phyloP scores from a whole-genome alignment of 2,329 filamentous ascomycete species.

The Phaeophleospora eucalypticola region DNA sequence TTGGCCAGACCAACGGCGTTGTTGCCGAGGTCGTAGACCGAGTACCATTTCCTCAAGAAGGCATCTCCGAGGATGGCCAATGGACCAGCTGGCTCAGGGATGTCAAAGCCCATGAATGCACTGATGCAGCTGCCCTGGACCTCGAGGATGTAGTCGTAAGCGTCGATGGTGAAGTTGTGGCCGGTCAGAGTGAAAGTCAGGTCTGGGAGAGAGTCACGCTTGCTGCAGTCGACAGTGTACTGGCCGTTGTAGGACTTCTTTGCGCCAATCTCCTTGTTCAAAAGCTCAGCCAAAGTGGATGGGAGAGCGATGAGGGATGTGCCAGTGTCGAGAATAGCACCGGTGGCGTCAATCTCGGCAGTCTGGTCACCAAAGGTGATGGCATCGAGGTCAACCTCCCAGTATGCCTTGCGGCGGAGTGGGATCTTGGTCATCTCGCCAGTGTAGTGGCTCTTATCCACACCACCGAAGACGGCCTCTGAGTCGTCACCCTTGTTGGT shows the following conservation, averaged over 20 bases:
- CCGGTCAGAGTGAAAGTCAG: constrained; percentile 86
- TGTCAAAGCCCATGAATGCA: constrained; percentile 91
- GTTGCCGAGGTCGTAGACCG: constrained; percentile 91
- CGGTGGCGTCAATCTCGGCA: constrained; percentile 88
- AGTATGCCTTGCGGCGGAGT: constrained; percentile 97
- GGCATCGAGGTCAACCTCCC: constrained; percentile 94
- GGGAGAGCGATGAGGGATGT: constrained; percentile 97
- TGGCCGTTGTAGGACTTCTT: constrained; percentile 98
- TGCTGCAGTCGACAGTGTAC: constrained; percentile 86
- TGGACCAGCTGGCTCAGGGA: constrained; percentile 78
- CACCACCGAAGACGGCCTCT: constrained; percentile 83
- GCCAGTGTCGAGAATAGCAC: constrained; percentile 95
- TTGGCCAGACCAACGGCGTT: constrained; percentile 83
- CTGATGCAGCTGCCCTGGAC: constrained; percentile 94
- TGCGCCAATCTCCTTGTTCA: constrained; percentile 95
- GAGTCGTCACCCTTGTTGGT: constrained; percentile 69
- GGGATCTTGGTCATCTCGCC: constrained; percentile 92
- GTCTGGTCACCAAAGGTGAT: constrained; percentile 83
- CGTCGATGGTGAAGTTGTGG: constrained; percentile 84
- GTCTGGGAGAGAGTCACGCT: constrained; percentile 79
- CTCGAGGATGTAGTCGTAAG: constrained; percentile 94
- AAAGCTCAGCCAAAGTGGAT: constrained; percentile 82
- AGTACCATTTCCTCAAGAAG: constrained; percentile 82
- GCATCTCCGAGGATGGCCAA: constrained; percentile 91
- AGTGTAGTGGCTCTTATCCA: constrained; percentile 74